Conservation (phyloP, 164 flowering plant genomes). For the Malania oleifera region DNA sequence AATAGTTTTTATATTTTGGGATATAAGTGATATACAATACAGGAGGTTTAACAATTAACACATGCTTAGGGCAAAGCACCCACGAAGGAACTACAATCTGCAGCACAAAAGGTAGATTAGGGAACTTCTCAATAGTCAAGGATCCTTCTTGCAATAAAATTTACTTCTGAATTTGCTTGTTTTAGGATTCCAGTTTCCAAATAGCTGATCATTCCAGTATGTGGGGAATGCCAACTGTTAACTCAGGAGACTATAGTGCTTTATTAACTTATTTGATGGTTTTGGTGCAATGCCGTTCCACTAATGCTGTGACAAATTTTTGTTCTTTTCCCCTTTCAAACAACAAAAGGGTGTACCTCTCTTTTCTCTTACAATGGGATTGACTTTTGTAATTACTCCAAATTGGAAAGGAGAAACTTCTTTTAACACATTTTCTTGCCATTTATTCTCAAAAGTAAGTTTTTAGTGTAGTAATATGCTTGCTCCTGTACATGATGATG, state of each 20-base stretch:
- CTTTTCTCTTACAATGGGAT: too few relatives aligned
- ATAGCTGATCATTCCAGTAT: background rate
- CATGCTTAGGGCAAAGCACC: background rate
- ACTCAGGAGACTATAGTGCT: too few relatives aligned
- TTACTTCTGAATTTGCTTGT: background rate
- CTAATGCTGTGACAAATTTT: too few relatives aligned
- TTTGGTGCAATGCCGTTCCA: too few relatives aligned
- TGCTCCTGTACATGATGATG: conserved; percentile 11
- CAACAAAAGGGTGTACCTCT: too few relatives aligned
- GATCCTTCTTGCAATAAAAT: background rate
- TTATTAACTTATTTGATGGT: too few relatives aligned
- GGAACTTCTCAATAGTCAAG: background rate
- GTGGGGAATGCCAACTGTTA: background rate
- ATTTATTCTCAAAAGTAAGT: background rate
- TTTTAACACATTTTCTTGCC: too few relatives aligned
- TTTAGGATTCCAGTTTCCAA: background rate
- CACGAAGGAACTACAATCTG: background rate
- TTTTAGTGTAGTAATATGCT: background rate
- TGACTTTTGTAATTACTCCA: too few relatives aligned
- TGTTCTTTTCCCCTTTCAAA: too few relatives aligned
- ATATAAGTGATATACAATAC: background rate
- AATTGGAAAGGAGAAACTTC: too few relatives aligned
- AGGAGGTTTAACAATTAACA: background rate
- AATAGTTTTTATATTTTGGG: background rate
- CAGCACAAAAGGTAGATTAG: background rate